Evolutionary conservation across 306 rosid species (phyloP).

Genomic region (Dryas drummondii): DNA sequence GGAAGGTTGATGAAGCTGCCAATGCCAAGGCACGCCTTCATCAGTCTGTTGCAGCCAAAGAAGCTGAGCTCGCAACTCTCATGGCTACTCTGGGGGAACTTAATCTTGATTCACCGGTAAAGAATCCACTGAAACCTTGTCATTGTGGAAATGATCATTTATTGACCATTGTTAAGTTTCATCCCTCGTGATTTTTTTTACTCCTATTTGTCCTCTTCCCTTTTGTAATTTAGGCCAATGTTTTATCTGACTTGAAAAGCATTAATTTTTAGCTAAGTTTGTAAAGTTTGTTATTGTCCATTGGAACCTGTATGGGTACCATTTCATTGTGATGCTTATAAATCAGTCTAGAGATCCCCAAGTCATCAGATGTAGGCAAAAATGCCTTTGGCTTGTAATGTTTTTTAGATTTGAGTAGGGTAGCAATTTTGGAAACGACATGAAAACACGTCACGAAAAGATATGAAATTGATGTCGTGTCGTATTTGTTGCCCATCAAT

Average conservation of each 20-base stretch:
- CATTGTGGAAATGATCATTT: neutral
- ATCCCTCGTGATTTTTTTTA: neutral
- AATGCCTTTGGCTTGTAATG: neutral
- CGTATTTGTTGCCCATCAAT: neutral
- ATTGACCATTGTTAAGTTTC: neutral
- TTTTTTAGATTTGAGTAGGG: too few species aligned
- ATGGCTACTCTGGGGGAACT: conserved; percentile 92
- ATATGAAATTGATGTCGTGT: neutral
- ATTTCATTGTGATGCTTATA: neutral
- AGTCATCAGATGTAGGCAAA: neutral
- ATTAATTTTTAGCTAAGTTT: neutral
- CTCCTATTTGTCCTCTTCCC: neutral
- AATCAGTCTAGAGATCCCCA: neutral
- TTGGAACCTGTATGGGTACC: neutral
- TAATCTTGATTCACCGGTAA: conserved; percentile 74
- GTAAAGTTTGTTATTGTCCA: neutral
- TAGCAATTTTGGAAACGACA: too few species aligned
- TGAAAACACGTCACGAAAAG: too few species aligned
- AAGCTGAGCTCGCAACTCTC: conserved; percentile 94
- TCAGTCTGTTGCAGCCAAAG: conserved; percentile 87
- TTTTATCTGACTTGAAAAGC: neutral
- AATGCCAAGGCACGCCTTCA: conserved; percentile 87
- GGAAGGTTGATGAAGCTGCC: conserved; percentile 87
- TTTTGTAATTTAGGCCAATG: neutral
- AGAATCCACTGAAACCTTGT: neutral